Evolutionary conservation across 768 basidiomycete genomes (phyloP), one percentile per base, ranked within the genome.

Genomic region (Lepiota venenata): DNA sequence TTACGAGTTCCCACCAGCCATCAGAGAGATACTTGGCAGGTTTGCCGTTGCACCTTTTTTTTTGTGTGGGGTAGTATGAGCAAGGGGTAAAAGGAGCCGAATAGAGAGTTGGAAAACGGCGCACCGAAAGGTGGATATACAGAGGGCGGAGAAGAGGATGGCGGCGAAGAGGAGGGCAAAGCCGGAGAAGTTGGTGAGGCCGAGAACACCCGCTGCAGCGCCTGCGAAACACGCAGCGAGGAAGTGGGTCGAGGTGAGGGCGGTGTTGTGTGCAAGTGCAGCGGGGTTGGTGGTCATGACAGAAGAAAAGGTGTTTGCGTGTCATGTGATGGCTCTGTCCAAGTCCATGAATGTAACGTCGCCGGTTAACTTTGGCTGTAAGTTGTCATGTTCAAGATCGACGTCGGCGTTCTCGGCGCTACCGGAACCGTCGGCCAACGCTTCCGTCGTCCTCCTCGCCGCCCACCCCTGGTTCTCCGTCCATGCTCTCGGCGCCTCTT

Each of bases 381-480:
- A n/a, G n/a, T n/a, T n/a, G n/a, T n/a, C n/a, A n/a, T n/a, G n/a
- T n/a, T n/a, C n/a, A n/a, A n/a, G 18, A 67, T 71, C 58, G 64
- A 68, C 54, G 89, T 95, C 56, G 92, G 91, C 56, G 74, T 95
- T 44, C 76, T 94, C 8, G 92, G 92, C 29, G 92, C 93, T 1
- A 95, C 92, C 0, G 93, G 96, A 54, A 97, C 93, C 44, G 96
- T 98, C 46, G 95, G 96, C 20, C 96, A 98, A 71, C 83, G 94
- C 38, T 99, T 98, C n/a, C 70, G 89, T 98, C 69, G 79, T 84
- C 47, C 84, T 98, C 45, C 87, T 99, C 45, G 77, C 91, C 3
- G 66, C 74, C 6, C 97, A 99, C 66, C 94, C 96, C 0, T 98
- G 88, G 84, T 98, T 99, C 71, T 73, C 75, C 56, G 78, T 98